These are phyloP conservation scores for Babesia ovis DNA, from an alignment of 169 alveolate genomes.

Conservation along the genomic window DNA sequence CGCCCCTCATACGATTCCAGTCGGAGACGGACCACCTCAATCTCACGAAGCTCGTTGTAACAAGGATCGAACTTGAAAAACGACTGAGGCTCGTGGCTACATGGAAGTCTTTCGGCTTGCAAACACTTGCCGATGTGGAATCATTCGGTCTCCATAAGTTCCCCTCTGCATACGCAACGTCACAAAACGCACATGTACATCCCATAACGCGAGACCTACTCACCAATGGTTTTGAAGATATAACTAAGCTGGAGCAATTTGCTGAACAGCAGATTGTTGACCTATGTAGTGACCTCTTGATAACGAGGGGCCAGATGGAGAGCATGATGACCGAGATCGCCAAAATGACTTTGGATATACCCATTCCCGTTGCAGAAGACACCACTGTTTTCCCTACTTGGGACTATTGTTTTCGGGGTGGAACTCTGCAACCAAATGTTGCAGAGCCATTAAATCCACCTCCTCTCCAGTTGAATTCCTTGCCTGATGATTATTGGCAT, in stretches of 20 bases:
- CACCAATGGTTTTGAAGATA: conserved; percentile 4
- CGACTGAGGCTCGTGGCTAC: conserved; percentile 49
- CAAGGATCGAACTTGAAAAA: conserved; percentile 47
- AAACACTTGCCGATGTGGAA: conserved; percentile 40
- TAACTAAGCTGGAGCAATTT: conserved; percentile 7
- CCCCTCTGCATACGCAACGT: conserved; percentile 10
- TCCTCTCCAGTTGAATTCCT: not conserved
- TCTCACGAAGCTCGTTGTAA: conserved; percentile 38
- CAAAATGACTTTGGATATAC: not conserved
- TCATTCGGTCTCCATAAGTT: conserved; percentile 24
- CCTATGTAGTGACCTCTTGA: conserved; percentile 39
- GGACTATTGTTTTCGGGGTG: conserved; percentile 53
- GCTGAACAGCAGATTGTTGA: conserved; percentile 17
- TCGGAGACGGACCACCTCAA: conserved; percentile 58
- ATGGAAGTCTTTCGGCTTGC: conserved; percentile 58
- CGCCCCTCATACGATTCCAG: conserved; percentile 64
- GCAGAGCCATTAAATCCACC: not conserved
- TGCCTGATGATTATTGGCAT: not conserved
- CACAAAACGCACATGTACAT: not conserved
- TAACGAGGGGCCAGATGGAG: conserved; percentile 32
- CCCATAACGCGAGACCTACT: conserved; percentile 30
- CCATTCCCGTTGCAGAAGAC: not conserved
- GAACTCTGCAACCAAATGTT: not conserved
- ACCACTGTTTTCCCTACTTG: conserved; percentile 36
- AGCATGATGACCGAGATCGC: conserved; percentile 8